These are phyloP conservation scores for Pichia cactophila DNA, from an alignment of 1,139 yeast species.

Conservation along the genomic window DNA sequence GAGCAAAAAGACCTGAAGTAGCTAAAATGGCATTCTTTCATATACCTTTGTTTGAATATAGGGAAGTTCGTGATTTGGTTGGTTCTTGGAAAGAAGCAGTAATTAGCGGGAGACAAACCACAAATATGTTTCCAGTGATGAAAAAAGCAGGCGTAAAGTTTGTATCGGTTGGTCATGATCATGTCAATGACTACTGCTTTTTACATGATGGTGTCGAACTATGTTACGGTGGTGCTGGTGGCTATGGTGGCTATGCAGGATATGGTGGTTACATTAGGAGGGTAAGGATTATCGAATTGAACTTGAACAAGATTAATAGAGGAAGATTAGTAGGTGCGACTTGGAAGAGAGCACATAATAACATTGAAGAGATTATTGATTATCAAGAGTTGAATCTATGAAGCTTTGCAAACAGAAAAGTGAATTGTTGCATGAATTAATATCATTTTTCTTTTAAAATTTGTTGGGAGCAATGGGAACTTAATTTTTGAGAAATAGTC, in stretches of 20 bases:
- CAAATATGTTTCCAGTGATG: conserved; percentile 54
- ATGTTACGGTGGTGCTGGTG: conserved; percentile 89
- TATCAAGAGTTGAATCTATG: conserved; percentile 37
- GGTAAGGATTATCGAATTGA: conserved; percentile 61
- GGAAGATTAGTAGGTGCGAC: conserved; percentile 38
- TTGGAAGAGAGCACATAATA: conserved; percentile 64
- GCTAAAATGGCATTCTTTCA: conserved; percentile 88
- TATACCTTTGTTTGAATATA: conserved; percentile 73
- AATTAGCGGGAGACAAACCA: conserved; percentile 68
- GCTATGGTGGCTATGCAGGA: conserved; percentile 94
- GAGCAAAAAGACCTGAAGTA: conserved; percentile 28
- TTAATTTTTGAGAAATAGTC: too few species aligned
- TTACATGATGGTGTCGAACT: conserved; percentile 57
- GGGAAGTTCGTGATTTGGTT: conserved; percentile 27
- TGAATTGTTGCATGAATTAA: too few species aligned
- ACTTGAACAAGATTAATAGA: conserved; percentile 32
- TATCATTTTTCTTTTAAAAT: too few species aligned
- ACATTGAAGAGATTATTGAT: conserved; percentile 47
- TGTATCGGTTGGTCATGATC: conserved; percentile 86
- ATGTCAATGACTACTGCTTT: conserved; percentile 84
- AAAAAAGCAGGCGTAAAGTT: conserved; percentile 61
- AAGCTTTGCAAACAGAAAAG: background rate
- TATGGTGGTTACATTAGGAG: conserved; percentile 80
- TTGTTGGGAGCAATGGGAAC: too few species aligned
- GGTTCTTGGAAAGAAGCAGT: conserved; percentile 56